phyloP scores from a whole-genome alignment of 768 basidiomycete genomes.

The Tulasnella sp. region DNA sequence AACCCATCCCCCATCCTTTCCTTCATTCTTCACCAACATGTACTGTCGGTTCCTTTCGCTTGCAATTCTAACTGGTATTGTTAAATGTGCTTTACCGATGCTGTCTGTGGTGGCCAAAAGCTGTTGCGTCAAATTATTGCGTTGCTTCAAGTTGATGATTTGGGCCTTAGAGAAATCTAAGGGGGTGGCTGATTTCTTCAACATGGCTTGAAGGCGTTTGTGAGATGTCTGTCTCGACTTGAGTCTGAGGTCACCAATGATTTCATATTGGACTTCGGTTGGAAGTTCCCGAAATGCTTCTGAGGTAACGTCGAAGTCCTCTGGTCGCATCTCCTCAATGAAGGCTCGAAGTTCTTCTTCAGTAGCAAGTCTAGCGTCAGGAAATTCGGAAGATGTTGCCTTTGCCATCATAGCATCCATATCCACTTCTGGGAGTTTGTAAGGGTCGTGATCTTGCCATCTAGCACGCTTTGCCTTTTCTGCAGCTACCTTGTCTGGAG shows the following conservation, averaged over 20 bases:
- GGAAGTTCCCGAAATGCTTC: slow-evolving; percentile 84
- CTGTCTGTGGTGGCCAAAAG: slow-evolving; percentile 82
- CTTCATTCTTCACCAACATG: slow-evolving; percentile 85
- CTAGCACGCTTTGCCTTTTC: slow-evolving; percentile 6
- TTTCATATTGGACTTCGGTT: slow-evolving; percentile 95
- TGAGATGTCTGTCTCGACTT: slow-evolving; percentile 93
- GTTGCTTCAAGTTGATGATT: slow-evolving; percentile 76
- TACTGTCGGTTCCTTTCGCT: slow-evolving; percentile 93
- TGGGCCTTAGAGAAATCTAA: slow-evolving; percentile 95
- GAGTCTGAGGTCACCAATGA: slow-evolving; percentile 86
- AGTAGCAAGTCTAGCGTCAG: slow-evolving; percentile 89
- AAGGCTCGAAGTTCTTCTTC: slow-evolving; percentile 88
- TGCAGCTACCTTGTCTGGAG: slow-evolving; percentile 39
- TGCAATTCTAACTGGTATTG: slow-evolving; percentile 87
- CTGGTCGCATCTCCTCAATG: slow-evolving; percentile 91
- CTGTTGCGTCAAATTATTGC: slow-evolving; percentile 87
- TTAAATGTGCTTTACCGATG: slow-evolving; percentile 78
- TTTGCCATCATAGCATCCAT: slow-evolving; percentile 49
- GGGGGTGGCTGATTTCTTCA: slow-evolving; percentile 60
- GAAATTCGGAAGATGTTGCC: slow-evolving; percentile 44
- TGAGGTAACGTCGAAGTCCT: slow-evolving; percentile 86
- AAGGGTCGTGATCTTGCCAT: slow-evolving; percentile 57
- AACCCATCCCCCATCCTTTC: slow-evolving; percentile 82
- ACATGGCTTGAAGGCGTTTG: slow-evolving; percentile 83
- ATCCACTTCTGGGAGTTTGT: slow-evolving; percentile 76